phyloP scores from a whole-genome alignment of 352 stramenopile genomes.

The Phytophthora agathidicida region DNA sequence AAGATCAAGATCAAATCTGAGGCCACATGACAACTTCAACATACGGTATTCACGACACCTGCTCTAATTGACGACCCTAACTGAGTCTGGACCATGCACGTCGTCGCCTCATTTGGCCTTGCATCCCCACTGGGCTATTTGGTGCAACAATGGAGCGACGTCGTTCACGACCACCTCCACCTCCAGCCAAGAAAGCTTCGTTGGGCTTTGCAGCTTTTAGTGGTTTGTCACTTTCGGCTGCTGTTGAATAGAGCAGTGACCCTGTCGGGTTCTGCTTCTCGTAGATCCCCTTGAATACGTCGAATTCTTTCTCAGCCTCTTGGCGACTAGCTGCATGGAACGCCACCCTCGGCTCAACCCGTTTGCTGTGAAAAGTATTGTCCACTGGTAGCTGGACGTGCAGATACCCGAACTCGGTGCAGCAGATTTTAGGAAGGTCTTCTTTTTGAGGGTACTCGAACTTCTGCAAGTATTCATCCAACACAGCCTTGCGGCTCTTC shows the following conservation, averaged over 20 bases:
- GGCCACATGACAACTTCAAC: not conserved
- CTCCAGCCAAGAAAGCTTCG: conserved; percentile 26
- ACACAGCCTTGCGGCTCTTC: conserved; percentile 28
- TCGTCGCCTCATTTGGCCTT: conserved; percentile 11
- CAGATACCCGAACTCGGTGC: conserved; percentile 36
- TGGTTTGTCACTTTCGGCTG: conserved; percentile 14
- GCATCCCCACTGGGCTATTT: conserved; percentile 14
- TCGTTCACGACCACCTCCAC: conserved; percentile 10
- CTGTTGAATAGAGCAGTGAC: conserved; percentile 5
- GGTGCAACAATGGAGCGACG: conserved; percentile 18
- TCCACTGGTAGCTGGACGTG: conserved; percentile 40
- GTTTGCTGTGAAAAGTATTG: conserved; percentile 14
- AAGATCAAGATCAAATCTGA: conserved; percentile 9
- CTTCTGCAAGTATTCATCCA: conserved; percentile 31
- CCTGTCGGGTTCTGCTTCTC: conserved; percentile 22
- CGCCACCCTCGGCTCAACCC: conserved; percentile 9
- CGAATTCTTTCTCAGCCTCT: conserved; percentile 24
- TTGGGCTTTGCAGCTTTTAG: conserved; percentile 30
- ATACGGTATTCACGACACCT: too few relatives aligned
- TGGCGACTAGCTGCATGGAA: conserved; percentile 15
- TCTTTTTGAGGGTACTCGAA: conserved; percentile 14
- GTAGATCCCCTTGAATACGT: conserved; percentile 31
- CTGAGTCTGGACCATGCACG: conserved; percentile 14
- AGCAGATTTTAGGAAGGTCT: conserved; percentile 30
- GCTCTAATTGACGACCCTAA: too few relatives aligned